Percentiles rank a stretch among this genome's conserved stretches.
Evolutionary conservation across 2,329 filamentous ascomycete genomes (phyloP).

Genomic region (Zasmidium angulare): DNA sequence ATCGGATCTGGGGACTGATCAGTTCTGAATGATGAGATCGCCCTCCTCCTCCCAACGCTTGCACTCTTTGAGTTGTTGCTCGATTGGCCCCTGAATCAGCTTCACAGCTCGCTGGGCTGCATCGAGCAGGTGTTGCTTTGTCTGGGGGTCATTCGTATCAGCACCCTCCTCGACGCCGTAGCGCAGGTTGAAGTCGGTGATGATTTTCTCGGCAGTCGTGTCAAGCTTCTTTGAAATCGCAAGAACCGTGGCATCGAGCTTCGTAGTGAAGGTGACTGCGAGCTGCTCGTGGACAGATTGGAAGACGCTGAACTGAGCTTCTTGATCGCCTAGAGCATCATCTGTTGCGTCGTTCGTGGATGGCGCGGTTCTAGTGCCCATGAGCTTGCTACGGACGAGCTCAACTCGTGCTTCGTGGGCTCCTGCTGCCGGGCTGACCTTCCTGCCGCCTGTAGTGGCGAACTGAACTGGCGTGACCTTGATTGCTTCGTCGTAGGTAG

Average conservation of each 20-base stretch:
- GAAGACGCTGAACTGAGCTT: neutral
- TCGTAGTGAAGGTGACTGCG: neutral
- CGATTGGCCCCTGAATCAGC: neutral
- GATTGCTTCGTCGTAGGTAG: neutral
- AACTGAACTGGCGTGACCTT: too few relatives aligned
- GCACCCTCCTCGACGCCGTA: neutral
- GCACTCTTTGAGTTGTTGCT: neutral
- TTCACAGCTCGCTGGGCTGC: neutral
- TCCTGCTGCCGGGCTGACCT: neutral
- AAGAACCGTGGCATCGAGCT: neutral
- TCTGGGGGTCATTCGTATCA: neutral
- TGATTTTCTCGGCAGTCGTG: neutral
- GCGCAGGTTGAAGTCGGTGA: neutral
- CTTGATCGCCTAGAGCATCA: too few relatives aligned
- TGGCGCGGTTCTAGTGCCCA: neutral
- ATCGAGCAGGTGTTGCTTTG: neutral
- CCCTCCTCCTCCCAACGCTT: constrained; percentile 3
- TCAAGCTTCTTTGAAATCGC: neutral
- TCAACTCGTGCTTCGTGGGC: neutral
- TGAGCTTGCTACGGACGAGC: neutral
- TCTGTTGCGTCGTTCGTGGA: too few relatives aligned
- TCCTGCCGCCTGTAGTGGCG: neutral
- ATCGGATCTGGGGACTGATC: neutral
- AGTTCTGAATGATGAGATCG: neutral
- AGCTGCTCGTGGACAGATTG: neutral